Evolutionary conservation across 805 yeast species (phyloP), one percentile per base, ranked within the genome.

Genomic region (Wickerhamiella vanderwaltii): DNA sequence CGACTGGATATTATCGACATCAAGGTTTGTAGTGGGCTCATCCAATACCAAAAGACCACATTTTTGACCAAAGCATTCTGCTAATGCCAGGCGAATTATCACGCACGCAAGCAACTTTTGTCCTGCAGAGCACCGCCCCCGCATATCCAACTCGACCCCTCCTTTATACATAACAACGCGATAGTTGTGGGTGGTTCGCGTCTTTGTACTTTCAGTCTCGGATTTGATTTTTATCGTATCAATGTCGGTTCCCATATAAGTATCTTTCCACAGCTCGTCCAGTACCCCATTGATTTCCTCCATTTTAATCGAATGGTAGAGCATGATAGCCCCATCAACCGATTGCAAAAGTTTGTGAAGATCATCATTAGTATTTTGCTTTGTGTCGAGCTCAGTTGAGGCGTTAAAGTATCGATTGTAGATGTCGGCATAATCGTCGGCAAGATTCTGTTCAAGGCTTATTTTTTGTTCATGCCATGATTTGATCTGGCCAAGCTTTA

Each of bases 81-180:
- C 91, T 36, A 91, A 65, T 0, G 96, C 95, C 43, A 91, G 63
- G 43, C 99, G 68, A 43, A 91, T 88, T 24, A 91, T 76, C 36
- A 91, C 87, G 29, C 93, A 79, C 0, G 97, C 95, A 35, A 91
- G 62, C 4, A 91, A 96, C 54, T 86, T 84, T 60, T 91, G 99
- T 0, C 99, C 99, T 0, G 98, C 97, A 1, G 95, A 84, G 58
- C 99, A 91, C 44, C 98, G 65, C 0, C 98, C 99, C 47, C 99
- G 72, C 99, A 91, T 91, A 56, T 91, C 99, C 36, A 91, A 64
- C 58, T 91, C 97, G 1, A 78, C 81, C 45, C 82, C 88, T 53
- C 81, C 84, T 57, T 91, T 91, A 45, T 77, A 77, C 98, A 91
- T 91, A 17, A 87, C 94, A 15, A 91, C 96, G 29, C 96, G 67